A percentile compares a stretch with the other conserved stretches of the same genome.
phyloP scores from a whole-genome alignment of 805 yeast genomes.

The Limtongia smithiae region DNA sequence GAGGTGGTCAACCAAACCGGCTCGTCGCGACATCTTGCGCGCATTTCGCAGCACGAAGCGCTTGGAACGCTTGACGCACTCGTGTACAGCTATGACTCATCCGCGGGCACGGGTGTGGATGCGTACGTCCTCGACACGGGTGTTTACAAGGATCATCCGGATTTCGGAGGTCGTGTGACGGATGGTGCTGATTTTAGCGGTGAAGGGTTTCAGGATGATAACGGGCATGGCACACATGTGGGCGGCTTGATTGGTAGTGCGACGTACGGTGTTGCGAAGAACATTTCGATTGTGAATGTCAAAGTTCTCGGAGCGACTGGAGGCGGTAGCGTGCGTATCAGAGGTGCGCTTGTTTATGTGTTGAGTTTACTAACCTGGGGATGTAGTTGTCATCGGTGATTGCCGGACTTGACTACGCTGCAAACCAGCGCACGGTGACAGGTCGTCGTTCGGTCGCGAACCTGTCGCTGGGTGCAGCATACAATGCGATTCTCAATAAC shows the following conservation, averaged over 20 bases:
- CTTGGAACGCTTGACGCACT: slow-evolving; percentile 40
- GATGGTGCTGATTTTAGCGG: slow-evolving; percentile 47
- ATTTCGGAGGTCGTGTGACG: slow-evolving; percentile 45
- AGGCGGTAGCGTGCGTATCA: slow-evolving; percentile 47
- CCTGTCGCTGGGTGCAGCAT: slow-evolving; percentile 73
- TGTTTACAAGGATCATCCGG: slow-evolving; percentile 44
- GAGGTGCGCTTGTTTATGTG: slow-evolving; percentile 1
- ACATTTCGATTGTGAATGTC: slow-evolving; percentile 60
- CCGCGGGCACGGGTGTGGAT: slow-evolving; percentile 55
- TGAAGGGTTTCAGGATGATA: slow-evolving; percentile 56
- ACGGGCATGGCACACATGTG: slow-evolving; percentile 95
- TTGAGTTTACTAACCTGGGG: neutral
- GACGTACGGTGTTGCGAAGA: slow-evolving; percentile 79
- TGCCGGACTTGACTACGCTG: slow-evolving; percentile 40
- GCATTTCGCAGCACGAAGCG: slow-evolving; percentile 30
- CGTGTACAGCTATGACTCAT: slow-evolving; percentile 30
- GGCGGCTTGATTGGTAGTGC: slow-evolving; percentile 83
- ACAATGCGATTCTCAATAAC: slow-evolving; percentile 60
- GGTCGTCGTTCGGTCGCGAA: slow-evolving; percentile 61
- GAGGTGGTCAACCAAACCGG: slow-evolving; percentile 43
- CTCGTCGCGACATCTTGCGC: slow-evolving; percentile 52
- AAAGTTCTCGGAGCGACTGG: slow-evolving; percentile 71
- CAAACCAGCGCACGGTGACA: slow-evolving; percentile 32
- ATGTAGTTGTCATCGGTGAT: slow-evolving; percentile 36
- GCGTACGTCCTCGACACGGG: slow-evolving; percentile 88